Base-by-base conservation (phyloP, 2,329 filamentous ascomycete genomes). In the Atkinsonella texensis region DNA sequence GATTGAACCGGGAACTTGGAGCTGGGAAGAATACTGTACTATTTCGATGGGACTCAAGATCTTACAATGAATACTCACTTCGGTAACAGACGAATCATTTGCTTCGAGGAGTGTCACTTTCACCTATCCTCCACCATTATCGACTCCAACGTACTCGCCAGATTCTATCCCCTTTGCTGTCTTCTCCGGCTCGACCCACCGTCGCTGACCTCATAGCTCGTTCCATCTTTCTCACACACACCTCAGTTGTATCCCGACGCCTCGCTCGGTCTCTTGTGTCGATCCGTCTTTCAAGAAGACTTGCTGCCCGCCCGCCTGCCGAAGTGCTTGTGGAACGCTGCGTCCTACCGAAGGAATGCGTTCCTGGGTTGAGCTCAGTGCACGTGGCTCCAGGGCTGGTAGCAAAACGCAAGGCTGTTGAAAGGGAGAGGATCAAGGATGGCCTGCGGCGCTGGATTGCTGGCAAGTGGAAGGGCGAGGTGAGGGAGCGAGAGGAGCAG, bases 371-470 rank as follows among this genome's bases (percentile, higher is more conserved):
- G 58, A 55, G 57, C 52, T 62, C 58, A 51, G 68, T 64, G 54
- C 62, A 63, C 50, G 70, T 85, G 1, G 77, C 81, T 0, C 82
- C 82, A 0, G 75, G 71, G 0, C 67, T 87, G 35, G 76, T 85
- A n/a, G 81, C 80, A 31, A 74, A 74, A 56, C 78, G 79, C 60
- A 72, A 79, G 51, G 76, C 75, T 12, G 73, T 87, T 15, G 84
- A 87, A 67, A 76, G 76, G 57, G 82, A 87, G 67, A 73, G 74
- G 54, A 71, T 87, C 43, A 87, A 86, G 62, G 83, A 87, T 59
- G 74, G 74, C 15, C 65, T 88, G 54, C 68, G 83, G 39, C 72
- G 74, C 12, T 87, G 83, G 81, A 74, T 87, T 2, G 83, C 76
- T 32, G 68, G 64, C n/a, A 76, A 77, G 28, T 80, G 75, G 76